Conservation (phyloP, 1,284 basidiomycete species). For the Cutaneotrichosporon sp. region DNA sequence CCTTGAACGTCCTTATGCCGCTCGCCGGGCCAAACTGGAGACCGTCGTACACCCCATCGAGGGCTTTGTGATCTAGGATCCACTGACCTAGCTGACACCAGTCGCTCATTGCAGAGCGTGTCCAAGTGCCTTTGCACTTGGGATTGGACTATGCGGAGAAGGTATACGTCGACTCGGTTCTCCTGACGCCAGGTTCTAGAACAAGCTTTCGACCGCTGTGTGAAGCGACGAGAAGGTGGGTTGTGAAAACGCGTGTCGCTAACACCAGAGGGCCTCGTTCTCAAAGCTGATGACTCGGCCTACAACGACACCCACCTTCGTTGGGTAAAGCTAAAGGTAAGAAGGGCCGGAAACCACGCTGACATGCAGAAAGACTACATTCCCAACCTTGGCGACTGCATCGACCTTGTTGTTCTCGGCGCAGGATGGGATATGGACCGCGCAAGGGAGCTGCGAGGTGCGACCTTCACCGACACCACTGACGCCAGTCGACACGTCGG, state of each 20-base stretch:
- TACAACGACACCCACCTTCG: constrained; percentile 62
- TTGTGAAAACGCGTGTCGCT: neutral
- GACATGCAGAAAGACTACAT: constrained; percentile 73
- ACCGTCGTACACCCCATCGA: constrained; percentile 53
- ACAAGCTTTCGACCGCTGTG: neutral
- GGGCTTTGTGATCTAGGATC: constrained; percentile 51
- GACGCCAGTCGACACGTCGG: constrained; percentile 60
- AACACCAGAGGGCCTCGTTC: constrained; percentile 58
- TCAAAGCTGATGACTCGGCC: constrained; percentile 64
- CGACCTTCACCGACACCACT: constrained; percentile 11
- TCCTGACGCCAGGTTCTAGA: constrained; percentile 4
- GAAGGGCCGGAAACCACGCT: neutral
- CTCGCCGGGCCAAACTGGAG: constrained; percentile 61
- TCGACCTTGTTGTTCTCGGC: constrained; percentile 71
- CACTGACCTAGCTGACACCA: neutral
- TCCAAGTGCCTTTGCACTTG: constrained; percentile 42
- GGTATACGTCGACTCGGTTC: neutral
- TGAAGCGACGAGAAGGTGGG: constrained; percentile 1
- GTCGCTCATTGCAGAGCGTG: constrained; percentile 56
- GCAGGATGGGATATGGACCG: constrained; percentile 73
- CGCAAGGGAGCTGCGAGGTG: constrained; percentile 68
- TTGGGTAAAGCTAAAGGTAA: constrained; percentile 69
- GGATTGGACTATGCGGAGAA: neutral
- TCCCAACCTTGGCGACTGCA: constrained; percentile 68
- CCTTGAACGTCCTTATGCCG: constrained; percentile 56